Evolutionary conservation across 2,329 filamentous ascomycete genomes (phyloP).

Genomic region (Pochonia chlamydosporia): DNA sequence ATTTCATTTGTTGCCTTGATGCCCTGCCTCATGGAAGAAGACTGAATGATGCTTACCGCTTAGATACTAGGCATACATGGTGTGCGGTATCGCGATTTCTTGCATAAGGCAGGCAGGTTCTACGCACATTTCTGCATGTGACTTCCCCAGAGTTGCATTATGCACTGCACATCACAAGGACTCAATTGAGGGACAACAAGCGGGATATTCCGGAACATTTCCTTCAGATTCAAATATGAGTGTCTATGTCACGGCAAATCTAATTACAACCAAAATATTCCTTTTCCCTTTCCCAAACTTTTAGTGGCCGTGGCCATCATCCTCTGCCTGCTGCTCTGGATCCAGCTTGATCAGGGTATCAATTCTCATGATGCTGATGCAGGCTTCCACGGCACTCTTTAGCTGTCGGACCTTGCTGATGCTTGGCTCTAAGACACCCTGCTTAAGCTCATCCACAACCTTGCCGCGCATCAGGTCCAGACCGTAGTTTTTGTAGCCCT

Average conservation of each 20-base stretch:
- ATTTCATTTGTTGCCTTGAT: not conserved
- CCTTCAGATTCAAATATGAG: not conserved
- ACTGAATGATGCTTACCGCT: no score
- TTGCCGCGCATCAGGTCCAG: conserved; percentile 84
- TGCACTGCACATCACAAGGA: not conserved
- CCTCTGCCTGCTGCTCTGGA: conserved; percentile 67
- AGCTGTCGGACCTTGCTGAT: conserved; percentile 98
- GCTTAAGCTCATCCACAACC: conserved; percentile 89
- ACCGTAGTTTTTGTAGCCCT: conserved; percentile 98
- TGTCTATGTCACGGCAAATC: not conserved
- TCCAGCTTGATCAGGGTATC: conserved; percentile 98
- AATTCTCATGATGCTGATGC: conserved; percentile 98
- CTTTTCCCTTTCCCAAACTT: not conserved
- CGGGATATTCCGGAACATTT: not conserved
- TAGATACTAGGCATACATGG: no score
- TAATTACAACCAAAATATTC: conserved; percentile 2
- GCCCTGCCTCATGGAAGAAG: no score
- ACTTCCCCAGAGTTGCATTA: not conserved
- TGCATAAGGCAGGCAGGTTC: no score
- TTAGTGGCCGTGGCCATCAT: conserved; percentile 80
- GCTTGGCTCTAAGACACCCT: conserved; percentile 90
- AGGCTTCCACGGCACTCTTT: conserved; percentile 97
- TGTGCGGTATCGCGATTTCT: no score
- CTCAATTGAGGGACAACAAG: not conserved
- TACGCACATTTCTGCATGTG: conserved; percentile 2